Base-by-base conservation (phyloP, 177 flowering plant genomes). In the Vitis hybrid region DNA sequence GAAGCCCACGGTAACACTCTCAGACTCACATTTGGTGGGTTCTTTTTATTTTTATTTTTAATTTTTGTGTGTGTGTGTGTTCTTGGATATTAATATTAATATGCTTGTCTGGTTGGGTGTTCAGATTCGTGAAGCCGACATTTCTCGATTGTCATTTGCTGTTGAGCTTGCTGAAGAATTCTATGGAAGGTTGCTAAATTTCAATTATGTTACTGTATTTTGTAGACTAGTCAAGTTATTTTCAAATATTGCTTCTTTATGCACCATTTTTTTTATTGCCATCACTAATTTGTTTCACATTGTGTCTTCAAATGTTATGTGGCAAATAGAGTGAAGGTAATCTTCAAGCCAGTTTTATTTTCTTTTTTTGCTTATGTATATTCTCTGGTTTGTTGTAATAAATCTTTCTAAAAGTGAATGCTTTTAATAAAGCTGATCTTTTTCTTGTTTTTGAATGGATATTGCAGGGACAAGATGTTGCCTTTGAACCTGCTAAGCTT, bases 111-210 rank as follows among this genome's bases (percentile, higher is more conserved):
- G 45, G 45, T 59, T 74, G 33, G 55, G 48, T 76, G 56, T 69
- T 76, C 72, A 96, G 99, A 90, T 96, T 16, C 98, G 99, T 74
- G 99, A 96, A 85, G 99, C 99, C 55, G 99, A 96, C 69, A 92
- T 96, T 77, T 93, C 99, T 69, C 84, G 99, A 26, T 72, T 96
- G 69, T 96, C 99, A 62, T 96, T 96, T 84, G 99, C 99, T 64
- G 97, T 96, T 80, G 99, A 96, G 80, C 95, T 96, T 79, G 99
- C 99, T 62, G 99, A 96, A 88, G 99, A 96, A 78, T 96, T 96
- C 68, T 93, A 96, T 82, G 98, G 97, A 82, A 96, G 99, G 99
- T 93, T 56, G 51, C 58, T 55, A 31, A 26, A 45, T 48, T 50
- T 70, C 5, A n/a, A 51, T 13, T 2, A 55, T 9, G 57, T 33